phyloP scores from a whole-genome alignment of 768 basidiomycete species.

The Suillus subaureus region DNA sequence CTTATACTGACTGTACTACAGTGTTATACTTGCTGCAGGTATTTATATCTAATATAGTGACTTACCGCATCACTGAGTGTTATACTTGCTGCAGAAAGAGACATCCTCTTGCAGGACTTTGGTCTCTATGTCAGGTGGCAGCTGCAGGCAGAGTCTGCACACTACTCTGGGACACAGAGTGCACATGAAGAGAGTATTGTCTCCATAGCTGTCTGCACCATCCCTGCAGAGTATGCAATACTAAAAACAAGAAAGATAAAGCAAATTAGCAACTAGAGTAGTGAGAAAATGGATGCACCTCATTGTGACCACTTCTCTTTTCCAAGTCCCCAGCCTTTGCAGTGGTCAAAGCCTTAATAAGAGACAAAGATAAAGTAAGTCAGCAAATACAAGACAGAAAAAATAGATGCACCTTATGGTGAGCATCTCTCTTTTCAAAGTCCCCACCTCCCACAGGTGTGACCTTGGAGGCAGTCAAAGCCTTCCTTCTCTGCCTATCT shows the following conservation, averaged over 20 bases:
- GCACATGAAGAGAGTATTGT: neutral
- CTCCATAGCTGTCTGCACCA: neutral
- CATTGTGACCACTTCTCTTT: neutral
- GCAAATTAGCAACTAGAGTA: neutral
- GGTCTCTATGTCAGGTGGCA: neutral
- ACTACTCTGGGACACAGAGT: neutral
- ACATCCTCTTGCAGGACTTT: neutral
- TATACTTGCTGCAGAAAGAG: no score
- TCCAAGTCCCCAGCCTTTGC: neutral
- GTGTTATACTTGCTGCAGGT: no score
- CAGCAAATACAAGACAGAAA: no score
- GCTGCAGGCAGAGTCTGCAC: neutral
- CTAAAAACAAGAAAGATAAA: neutral
- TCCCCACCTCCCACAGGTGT: neutral
- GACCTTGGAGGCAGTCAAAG: neutral
- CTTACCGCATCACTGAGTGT: no score
- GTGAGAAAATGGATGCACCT: neutral
- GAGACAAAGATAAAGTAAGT: no score
- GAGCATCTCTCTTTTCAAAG: neutral
- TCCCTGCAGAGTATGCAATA: neutral
- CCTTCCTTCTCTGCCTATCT: neutral
- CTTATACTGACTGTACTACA: no score
- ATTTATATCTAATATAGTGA: no score
- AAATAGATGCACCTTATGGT: neutral
- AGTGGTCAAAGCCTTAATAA: neutral